A percentile compares a stretch with the other conserved stretches of the same genome.
These are phyloP conservation scores for Trichoderma citrinoviride DNA, from an alignment of 2,329 filamentous ascomycete species.

Conservation along the genomic window DNA sequence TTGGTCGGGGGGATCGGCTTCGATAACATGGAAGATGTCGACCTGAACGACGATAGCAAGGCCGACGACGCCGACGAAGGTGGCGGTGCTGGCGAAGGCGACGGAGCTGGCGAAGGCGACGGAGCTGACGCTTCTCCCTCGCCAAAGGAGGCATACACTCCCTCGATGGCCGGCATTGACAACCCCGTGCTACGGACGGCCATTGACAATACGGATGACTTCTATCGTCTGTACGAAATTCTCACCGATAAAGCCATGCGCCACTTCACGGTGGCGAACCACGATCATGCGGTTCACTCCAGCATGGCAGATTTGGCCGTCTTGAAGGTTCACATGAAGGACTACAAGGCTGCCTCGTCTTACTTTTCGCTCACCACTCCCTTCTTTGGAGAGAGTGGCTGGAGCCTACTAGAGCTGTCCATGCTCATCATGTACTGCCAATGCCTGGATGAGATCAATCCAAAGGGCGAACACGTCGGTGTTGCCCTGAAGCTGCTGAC, in stretches of 20 bases:
- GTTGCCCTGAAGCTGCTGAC: constrained; percentile 71
- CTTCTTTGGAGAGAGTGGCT: constrained; percentile 74
- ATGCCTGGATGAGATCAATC: constrained; percentile 74
- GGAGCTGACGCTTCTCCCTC: neutral
- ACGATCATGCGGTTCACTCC: constrained; percentile 72
- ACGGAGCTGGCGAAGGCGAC: constrained; percentile 32
- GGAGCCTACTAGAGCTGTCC: constrained; percentile 75
- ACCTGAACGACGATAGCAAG: constrained; percentile 45
- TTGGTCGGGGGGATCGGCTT: constrained; percentile 46
- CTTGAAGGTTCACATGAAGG: constrained; percentile 72
- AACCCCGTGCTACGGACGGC: constrained; percentile 59
- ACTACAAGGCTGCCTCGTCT: constrained; percentile 69
- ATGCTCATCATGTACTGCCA: constrained; percentile 83
- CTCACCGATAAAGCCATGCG: constrained; percentile 83
- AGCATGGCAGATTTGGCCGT: constrained; percentile 83
- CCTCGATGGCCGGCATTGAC: constrained; percentile 37
- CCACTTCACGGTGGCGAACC: constrained; percentile 77
- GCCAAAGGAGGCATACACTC: constrained; percentile 14
- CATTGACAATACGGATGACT: constrained; percentile 60
- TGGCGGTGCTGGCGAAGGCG: constrained; percentile 29
- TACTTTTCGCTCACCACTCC: constrained; percentile 78
- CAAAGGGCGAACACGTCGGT: constrained; percentile 74
- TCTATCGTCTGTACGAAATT: constrained; percentile 66
- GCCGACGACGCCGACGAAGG: constrained; percentile 8
- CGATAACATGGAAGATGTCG: constrained; percentile 56